Percentiles rank a stretch among this genome's conserved stretches.
Evolutionary conservation across 305 asterid species (phyloP).

Genomic region (Fraxinus latifolia): DNA sequence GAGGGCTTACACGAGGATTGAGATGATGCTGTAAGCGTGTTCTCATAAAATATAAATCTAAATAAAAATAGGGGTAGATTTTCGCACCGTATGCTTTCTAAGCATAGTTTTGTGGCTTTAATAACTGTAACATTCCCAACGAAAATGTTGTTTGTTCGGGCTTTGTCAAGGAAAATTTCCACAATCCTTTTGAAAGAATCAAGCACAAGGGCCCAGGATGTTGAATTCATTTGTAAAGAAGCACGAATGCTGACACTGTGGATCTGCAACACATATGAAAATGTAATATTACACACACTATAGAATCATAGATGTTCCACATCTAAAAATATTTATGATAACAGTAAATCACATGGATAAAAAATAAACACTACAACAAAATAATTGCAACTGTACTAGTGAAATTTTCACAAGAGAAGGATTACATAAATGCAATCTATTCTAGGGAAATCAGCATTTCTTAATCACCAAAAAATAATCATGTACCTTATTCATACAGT

Average conservation of each 20-base stretch:
- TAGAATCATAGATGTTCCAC: not conserved
- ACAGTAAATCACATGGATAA: not conserved
- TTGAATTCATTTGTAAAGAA: constrained; percentile 49
- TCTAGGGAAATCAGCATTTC: not conserved
- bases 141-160: constrained; percentile 28
- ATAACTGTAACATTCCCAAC: constrained; percentile 35
- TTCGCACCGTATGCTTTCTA: constrained; percentile 60
- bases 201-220: constrained; percentile 52
- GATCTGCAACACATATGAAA: constrained; percentile 47
- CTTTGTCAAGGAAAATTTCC: constrained; percentile 42
- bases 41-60: constrained; percentile 2
- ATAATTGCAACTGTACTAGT: not conserved
- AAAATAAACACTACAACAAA: not conserved
- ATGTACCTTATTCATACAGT: not conserved
- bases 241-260: constrained; percentile 42
- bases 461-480: not conserved
- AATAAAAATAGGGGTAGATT: constrained; percentile 2
- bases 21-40: constrained; percentile 19
- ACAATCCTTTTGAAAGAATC: constrained; percentile 48
- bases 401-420: not conserved
- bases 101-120: constrained; percentile 57
- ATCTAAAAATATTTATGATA: constrained; percentile 2
- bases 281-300: not conserved
- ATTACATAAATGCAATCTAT: not conserved
- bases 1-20: constrained; percentile 15